Base-by-base conservation (phyloP, 2,329 filamentous ascomycete genomes). In the Pezicula rhizophila region DNA sequence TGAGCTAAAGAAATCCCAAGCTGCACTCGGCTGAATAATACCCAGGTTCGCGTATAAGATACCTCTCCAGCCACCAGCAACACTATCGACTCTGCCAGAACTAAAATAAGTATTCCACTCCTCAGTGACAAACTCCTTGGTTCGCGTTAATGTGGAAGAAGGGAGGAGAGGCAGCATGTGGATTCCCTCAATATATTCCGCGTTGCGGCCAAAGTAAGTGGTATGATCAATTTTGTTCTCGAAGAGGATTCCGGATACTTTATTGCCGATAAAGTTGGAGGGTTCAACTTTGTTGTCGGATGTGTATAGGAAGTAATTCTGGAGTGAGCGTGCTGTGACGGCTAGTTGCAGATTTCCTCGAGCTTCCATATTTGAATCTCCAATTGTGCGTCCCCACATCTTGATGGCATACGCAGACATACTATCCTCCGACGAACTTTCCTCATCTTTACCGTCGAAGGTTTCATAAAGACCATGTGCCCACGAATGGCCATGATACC, bases 181-280 rank as follows among this genome's bases (percentile, higher is more conserved):
- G 8, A 66, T 64, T 3, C 77, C 80, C 63, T 83, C 74, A 52
- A 95, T 78, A 58, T 81, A 88, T 67, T 92, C 85, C 11, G 80
- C 76, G 49, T 84, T 80, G 45, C 71, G 66, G 41, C 89, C 88
- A 61, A 96, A 96, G 69, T 89, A 96, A 1, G 92, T 96, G 3
- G 87, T 85, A 67, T 96, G 89, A 65, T 97, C 89, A 47, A 90
- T 78, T 70, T 97, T 97, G 73, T 96, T 96, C 69, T 97, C 92
- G 61, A 96, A 97, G 8, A 95, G 65, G 55, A 84, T 84, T 5
- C 80, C 80, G 2, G 76, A 74, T 34, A 77, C 80, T 68, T 87
- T 90, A 74, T 97, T 97, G 38, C 73, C 79, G 54, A 88, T 82
- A 64, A 95, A 96, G n/a, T 84, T 72, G 1, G 75, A 58, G 0